Evolutionary conservation across 805 yeast genomes (phyloP).

Genomic region (Hanseniaspora lachancei): DNA sequence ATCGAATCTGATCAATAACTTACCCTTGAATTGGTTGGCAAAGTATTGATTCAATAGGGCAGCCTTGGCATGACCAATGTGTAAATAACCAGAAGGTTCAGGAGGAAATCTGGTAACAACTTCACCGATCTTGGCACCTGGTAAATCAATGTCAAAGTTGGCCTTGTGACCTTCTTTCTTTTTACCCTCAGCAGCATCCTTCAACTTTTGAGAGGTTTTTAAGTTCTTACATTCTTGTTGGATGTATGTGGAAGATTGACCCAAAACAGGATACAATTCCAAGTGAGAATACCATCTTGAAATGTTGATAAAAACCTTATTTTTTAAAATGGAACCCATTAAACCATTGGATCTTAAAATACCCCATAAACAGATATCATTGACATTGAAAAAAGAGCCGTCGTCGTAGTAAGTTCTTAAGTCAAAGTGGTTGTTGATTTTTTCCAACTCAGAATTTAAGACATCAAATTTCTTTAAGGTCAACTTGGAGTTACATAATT

Average conservation of each 20-base stretch:
- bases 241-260: slow-evolving; percentile 53
- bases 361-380: slow-evolving; percentile 84
- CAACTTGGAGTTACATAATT: slow-evolving; percentile 46
- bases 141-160: slow-evolving; percentile 82
- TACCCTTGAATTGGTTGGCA: slow-evolving; percentile 92
- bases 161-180: slow-evolving; percentile 88
- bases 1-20: slow-evolving; percentile 90
- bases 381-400: slow-evolving; percentile 24
- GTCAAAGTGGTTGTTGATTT: slow-evolving; percentile 70
- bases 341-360: slow-evolving; percentile 83
- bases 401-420: slow-evolving; percentile 71
- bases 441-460: slow-evolving; percentile 62
- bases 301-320: slow-evolving; percentile 68
- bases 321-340: slow-evolving; percentile 81
- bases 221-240: slow-evolving; percentile 63
- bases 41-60: slow-evolving; percentile 93
- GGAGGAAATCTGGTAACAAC: slow-evolving; percentile 99
- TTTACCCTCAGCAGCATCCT: slow-evolving; percentile 12
- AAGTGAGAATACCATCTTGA: slow-evolving; percentile 85
- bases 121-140: slow-evolving; percentile 82
- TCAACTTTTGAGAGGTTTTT: slow-evolving; percentile 41
- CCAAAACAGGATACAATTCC: slow-evolving; percentile 55
- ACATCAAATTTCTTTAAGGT: slow-evolving; percentile 80
- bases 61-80: slow-evolving; percentile 98
- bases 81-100: slow-evolving; percentile 94